phyloP scores from a whole-genome alignment of 495 filamentous ascomycete species.

The Halenospora varia region DNA sequence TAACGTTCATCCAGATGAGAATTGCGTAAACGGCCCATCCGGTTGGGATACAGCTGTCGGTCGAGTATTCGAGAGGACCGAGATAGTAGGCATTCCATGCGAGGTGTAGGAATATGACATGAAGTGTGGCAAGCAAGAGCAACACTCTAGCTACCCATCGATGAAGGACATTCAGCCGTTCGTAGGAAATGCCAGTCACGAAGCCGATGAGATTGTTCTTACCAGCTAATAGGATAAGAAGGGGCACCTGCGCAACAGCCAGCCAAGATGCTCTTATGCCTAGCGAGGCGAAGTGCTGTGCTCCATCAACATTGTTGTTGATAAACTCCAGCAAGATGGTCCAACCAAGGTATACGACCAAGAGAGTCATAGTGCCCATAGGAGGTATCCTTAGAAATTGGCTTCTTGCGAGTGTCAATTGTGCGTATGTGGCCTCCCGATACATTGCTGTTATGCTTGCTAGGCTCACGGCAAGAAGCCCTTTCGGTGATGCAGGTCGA shows the following conservation, averaged over 20 bases:
- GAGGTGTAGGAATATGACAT: slow-evolving; percentile 67
- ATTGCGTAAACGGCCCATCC: slow-evolving; percentile 73
- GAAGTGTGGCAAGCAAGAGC: slow-evolving; percentile 69
- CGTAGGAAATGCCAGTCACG: slow-evolving; percentile 67
- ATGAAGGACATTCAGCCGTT: slow-evolving; percentile 80
- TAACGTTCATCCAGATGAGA: slow-evolving; percentile 66
- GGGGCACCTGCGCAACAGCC: slow-evolving; percentile 69
- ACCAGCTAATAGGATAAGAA: slow-evolving; percentile 73
- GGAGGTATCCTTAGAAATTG: slow-evolving; percentile 16
- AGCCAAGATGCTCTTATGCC: slow-evolving; percentile 66
- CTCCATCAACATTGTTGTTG: slow-evolving; percentile 22
- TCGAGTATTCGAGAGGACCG: slow-evolving; percentile 39
- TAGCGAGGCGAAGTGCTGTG: slow-evolving; percentile 21
- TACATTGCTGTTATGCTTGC: slow-evolving; percentile 18
- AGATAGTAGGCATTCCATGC: slow-evolving; percentile 62
- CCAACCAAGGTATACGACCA: slow-evolving; percentile 17
- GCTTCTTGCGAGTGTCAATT: slow-evolving; percentile 9
- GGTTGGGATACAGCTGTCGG: slow-evolving; percentile 36
- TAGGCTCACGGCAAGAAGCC: slow-evolving; percentile 12
- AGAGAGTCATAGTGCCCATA: slow-evolving; percentile 14
- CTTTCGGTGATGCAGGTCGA: slow-evolving; percentile 14
- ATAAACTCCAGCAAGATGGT: slow-evolving; percentile 22
- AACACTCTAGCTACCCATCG: slow-evolving; percentile 73
- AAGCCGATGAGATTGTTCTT: slow-evolving; percentile 72
- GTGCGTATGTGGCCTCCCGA: slow-evolving; percentile 20